phyloP scores from a whole-genome alignment of 176 grass and related monocot genomes.

The Eleusine indica region DNA sequence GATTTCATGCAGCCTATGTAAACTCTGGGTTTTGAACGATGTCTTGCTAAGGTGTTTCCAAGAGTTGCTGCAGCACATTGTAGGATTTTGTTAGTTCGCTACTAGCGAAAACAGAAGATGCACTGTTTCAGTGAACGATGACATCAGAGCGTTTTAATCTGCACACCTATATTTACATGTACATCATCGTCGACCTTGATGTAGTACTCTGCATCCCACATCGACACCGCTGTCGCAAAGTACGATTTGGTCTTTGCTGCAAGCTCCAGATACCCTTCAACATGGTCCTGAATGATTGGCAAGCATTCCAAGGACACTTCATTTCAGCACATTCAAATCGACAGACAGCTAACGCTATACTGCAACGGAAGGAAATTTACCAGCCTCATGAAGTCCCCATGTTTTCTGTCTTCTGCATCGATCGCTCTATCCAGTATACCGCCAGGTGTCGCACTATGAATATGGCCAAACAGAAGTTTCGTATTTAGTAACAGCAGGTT shows the following conservation, averaged over 20 bases:
- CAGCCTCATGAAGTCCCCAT: conserved; percentile 88
- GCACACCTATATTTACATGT: conserved; percentile 95
- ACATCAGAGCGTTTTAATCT: not conserved
- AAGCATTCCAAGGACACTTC: conserved; percentile 9
- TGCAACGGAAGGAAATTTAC: conserved; percentile 42
- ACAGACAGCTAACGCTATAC: not conserved
- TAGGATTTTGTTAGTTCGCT: not conserved
- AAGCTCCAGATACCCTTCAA: conserved; percentile 91
- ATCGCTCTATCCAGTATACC: conserved; percentile 98
- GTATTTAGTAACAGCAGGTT: not conserved
- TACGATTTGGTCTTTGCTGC: conserved; percentile 86
- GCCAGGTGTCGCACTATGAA: conserved; percentile 61
- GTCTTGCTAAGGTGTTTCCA: conserved; percentile 60
- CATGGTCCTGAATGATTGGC: conserved; percentile 68
- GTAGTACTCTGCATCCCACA: conserved; percentile 96
- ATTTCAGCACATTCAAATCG: conserved; percentile 13
- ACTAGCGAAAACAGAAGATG: not conserved
- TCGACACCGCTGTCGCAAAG: conserved; percentile 73
- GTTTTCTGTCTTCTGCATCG: conserved; percentile 79
- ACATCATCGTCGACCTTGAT: conserved; percentile 96
- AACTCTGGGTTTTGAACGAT: conserved; percentile 72
- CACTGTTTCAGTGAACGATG: not conserved
- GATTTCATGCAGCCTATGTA: conserved; percentile 98
- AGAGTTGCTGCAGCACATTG: conserved; percentile 66
- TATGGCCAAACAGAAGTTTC: conserved; percentile 12